Base-by-base conservation (phyloP, 441 rosid genomes). In the Populus hybrid region DNA sequence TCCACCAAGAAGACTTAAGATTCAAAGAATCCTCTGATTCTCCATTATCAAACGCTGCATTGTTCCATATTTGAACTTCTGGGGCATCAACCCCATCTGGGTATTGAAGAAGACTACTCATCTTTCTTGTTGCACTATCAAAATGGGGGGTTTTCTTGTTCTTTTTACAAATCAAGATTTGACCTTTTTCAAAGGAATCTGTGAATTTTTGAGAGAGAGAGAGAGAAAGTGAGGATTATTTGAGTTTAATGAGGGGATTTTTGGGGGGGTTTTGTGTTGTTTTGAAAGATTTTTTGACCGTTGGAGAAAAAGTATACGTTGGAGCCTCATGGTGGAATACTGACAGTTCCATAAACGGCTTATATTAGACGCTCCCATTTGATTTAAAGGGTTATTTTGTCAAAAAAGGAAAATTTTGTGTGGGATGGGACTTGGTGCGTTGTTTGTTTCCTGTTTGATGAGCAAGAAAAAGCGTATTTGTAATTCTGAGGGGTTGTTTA, bases 41-140 rank as follows among this genome's bases (percentile, higher is more conserved):
- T 10, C 89, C 91, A 35, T 87, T 88, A 85, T 95, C 98, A 76
- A 95, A 93, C 20, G 97, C 91, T 7, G 92, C 99, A 81, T 93
- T 95, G 88, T 89, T 85, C 99, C 99, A 95, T 40, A 95, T 79
- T 86, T 93, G 98, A 64, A 93, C 89, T 78, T 90, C 88, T 8
- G 87, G 82, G 35, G 85, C 84, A 61, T 78, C 68, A 7, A 84
- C 64, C 66, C 80, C 82, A 78, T 89, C 91, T 59, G 87, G 86
- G 85, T 80, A 78, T 42, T 87, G 89, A 10, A 72, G 72, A 28
- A 87, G 77, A 83, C 90, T 80, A 82, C 89, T 86, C 97, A 95
- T 93, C 75, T 80, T 79, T 23, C 32, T n/a, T 35, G 24, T 21
- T 46, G 8, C 9, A 46, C 5, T 21, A 26, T 65, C 64, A 77